Percentiles rank a stretch among this genome's conserved stretches.
Conservation (phyloP, 352 stramenopile genomes). For the Pythium volutum region DNA sequence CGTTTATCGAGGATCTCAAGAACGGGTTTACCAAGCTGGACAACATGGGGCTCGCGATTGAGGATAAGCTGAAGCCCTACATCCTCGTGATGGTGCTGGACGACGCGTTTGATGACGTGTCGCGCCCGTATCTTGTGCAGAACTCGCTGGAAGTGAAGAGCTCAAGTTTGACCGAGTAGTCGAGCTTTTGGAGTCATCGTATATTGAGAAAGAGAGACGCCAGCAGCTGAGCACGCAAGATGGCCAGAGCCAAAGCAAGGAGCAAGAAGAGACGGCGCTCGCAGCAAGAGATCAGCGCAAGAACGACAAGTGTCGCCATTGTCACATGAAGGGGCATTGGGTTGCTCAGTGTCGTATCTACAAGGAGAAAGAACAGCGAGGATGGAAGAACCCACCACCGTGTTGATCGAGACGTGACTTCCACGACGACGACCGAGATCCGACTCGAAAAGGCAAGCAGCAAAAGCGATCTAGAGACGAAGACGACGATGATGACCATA, state of each 20-base stretch:
- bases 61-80: conserved; percentile 6
- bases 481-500: conserved; percentile 6
- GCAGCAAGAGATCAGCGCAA: background rate
- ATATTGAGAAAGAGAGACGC: conserved; percentile 6
- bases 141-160: background rate
- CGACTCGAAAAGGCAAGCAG: background rate
- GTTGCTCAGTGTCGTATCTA: background rate
- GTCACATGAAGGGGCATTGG: background rate
- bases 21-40: conserved; percentile 4
- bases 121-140: conserved; percentile 9
- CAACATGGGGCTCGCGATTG: conserved; percentile 10
- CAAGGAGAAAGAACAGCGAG: background rate
- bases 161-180: conserved; percentile 3
- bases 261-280: conserved; percentile 6
- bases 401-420: conserved; percentile 1
- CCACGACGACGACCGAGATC: conserved; percentile 10
- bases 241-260: background rate
- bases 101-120: conserved; percentile 6
- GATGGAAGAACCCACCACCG: conserved; percentile 7
- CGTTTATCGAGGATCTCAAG: conserved; percentile 14
- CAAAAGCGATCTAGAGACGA: background rate
- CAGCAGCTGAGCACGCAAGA: conserved; percentile 1
- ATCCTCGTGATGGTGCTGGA: conserved; percentile 14
- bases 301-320: conserved; percentile 2
- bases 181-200: conserved; percentile 8